Evolutionary conservation across 2,329 filamentous ascomycete species (phyloP).

Genomic region (Monascus ruber): DNA sequence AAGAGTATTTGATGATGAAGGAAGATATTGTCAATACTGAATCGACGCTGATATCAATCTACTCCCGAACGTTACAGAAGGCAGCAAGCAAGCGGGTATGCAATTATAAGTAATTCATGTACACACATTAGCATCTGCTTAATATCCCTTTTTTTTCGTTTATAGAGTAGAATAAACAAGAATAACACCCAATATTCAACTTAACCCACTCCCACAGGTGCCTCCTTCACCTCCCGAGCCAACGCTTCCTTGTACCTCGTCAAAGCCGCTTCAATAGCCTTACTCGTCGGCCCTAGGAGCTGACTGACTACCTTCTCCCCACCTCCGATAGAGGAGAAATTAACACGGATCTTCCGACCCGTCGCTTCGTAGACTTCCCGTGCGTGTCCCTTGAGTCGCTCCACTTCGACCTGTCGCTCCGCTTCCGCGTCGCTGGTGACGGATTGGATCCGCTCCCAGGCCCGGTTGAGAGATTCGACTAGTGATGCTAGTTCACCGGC

Average conservation of each 20-base stretch:
- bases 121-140: too few species aligned
- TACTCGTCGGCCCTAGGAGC: conserved; percentile 63
- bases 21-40: too few species aligned
- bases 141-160: too few species aligned
- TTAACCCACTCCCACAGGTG: neutral
- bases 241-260: conserved; percentile 61
- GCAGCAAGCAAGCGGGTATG: too few species aligned
- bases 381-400: conserved; percentile 57
- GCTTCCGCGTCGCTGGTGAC: conserved; percentile 71
- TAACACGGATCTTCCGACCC: conserved; percentile 60
- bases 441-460: conserved; percentile 64
- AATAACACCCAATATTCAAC: too few species aligned
- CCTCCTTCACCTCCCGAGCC: conserved; percentile 44
- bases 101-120: too few species aligned
- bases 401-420: conserved; percentile 57
- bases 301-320: conserved; percentile 64
- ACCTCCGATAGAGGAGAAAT: conserved; percentile 54
- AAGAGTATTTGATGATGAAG: too few species aligned
- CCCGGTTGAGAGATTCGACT: conserved; percentile 68
- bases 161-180: too few species aligned
- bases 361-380: conserved; percentile 60
- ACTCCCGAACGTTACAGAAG: too few species aligned
- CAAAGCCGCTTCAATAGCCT: conserved; percentile 58
- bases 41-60: too few species aligned
- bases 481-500: conserved; percentile 71